Base-by-base conservation (phyloP, 2,329 filamentous ascomycete genomes). In the Aspergillus floridensis region DNA sequence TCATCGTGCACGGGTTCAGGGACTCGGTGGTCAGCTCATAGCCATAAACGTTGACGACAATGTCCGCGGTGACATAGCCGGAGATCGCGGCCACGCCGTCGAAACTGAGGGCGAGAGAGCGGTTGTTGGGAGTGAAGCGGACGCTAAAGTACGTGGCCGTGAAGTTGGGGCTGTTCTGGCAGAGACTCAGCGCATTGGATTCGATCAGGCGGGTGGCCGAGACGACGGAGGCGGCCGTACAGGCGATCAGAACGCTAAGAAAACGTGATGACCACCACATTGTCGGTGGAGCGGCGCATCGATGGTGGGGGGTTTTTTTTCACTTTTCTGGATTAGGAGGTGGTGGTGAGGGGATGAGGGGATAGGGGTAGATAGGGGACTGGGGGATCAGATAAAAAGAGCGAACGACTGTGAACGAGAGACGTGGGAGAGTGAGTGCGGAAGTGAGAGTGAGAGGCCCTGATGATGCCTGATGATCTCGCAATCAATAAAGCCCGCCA, bases 121-220 rank as follows among this genome's bases (percentile, higher is more conserved):
- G 82, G 78, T 96, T 95, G 73, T 83, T 78, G 5, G 81, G 72
- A 10, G 80, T 77, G 74, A 87, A 87, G 58, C 82, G 73, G 52
- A 96, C 89, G 68, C 93, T 88, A 84, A 96, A 96, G 58, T 93
- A 82, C 68, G 89, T 92, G 68, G 92, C 92, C 6, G 90, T 89
- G 75, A 97, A 95, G 70, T 87, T 88, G 22, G 90, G 93, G 76
- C 93, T 88, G 59, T 86, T 81, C 81, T 92, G 89, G 77, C 93
- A 96, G 49, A 89, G 84, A 76, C 91, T 92, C 67, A 97, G 84
- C 31, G 93, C 96, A 72, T 85, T 90, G 57, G 93, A 95, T 70
- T 88, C 82, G 70, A 98, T 89, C 70, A 91, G 81, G 63, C 82
- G 83, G 71, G 86, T 82, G 63, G 86, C 89, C 59, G 84, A 79